Base-by-base conservation (phyloP, 768 basidiomycete species). In the Trametes maxima region DNA sequence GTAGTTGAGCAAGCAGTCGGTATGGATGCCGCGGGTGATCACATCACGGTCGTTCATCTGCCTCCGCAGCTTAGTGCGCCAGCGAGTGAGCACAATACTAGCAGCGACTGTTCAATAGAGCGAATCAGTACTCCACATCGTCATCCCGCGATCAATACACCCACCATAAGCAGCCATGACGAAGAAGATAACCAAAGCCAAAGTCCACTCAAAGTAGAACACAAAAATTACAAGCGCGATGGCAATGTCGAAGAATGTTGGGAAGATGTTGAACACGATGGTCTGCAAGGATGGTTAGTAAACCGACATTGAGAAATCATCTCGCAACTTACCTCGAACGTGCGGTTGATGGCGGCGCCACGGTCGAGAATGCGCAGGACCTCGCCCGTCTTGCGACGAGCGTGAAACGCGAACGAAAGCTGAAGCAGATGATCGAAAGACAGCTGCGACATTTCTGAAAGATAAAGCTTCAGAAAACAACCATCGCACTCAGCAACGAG, bases 401-500 rank as follows among this genome's bases (percentile, higher is more conserved):
- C 90, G 70, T 89, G 93, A 82, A 89, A 94, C 5, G 88, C 82
- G 64, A 95, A 86, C 1, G 91, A 92, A 4, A 98, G 84, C 62
- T 92, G 90, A 11, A 98, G 80, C 2, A 97, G 75, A 68, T 96
- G 95, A 61, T 94, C 85, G 75, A 91, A 92, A 11, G 93, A 89
- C 54, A 95, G 78, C 67, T 86, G 81, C 1, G 88, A 89, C 93
- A 96, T 95, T 74, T 92, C 91, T 87, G 66, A 56, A 16, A 35
- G 56, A 17, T 56, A 21, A 49, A 44, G 35, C 46, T 51, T 19
- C 43, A 44, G 37, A 14, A n/a, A 3, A 3, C 25, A 8, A 17
- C 16, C 7, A n/a, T 17, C 19, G 12, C 14, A 4, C 10, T 17
- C 12, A 40, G 19, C 11, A 17, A 44, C 22, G 5, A 14, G 11